phyloP scores from a whole-genome alignment of 257 asterid genomes.

The Ophiorrhiza pumila region DNA sequence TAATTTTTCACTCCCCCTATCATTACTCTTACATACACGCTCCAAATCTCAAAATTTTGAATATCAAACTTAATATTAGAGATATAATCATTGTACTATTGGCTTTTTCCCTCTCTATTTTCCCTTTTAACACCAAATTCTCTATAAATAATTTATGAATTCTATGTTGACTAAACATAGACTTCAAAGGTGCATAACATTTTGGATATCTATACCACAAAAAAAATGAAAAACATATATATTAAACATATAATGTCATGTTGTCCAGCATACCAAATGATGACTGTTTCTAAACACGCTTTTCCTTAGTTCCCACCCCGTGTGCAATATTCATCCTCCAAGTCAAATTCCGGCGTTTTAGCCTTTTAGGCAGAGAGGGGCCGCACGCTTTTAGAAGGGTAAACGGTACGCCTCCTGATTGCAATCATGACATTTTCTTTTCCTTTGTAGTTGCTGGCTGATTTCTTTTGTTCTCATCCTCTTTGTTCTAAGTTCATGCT shows the following conservation, averaged over 20 bases:
- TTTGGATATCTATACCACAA: background rate
- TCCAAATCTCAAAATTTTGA: too few species aligned
- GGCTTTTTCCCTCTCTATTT: too few species aligned
- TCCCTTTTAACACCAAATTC: too few species aligned
- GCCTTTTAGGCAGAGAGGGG: background rate
- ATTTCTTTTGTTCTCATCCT: background rate
- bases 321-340: background rate
- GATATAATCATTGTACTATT: too few species aligned
- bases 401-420: slow-evolving; percentile 7
- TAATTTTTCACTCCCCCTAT: too few species aligned
- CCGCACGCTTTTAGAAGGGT: slow-evolving; percentile 6
- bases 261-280: background rate
- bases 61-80: too few species aligned
- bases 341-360: background rate
- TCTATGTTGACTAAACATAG: background rate
- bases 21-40: too few species aligned
- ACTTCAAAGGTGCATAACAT: background rate
- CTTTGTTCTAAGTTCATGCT: background rate
- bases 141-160: too few species aligned
- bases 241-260: too few species aligned
- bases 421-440: slow-evolving; percentile 12
- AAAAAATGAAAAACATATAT: background rate
- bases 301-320: background rate
- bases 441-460: background rate
- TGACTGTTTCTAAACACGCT: background rate